These are phyloP conservation scores for Mycena belliarum DNA, from an alignment of 768 basidiomycete species.

Conservation along the genomic window DNA sequence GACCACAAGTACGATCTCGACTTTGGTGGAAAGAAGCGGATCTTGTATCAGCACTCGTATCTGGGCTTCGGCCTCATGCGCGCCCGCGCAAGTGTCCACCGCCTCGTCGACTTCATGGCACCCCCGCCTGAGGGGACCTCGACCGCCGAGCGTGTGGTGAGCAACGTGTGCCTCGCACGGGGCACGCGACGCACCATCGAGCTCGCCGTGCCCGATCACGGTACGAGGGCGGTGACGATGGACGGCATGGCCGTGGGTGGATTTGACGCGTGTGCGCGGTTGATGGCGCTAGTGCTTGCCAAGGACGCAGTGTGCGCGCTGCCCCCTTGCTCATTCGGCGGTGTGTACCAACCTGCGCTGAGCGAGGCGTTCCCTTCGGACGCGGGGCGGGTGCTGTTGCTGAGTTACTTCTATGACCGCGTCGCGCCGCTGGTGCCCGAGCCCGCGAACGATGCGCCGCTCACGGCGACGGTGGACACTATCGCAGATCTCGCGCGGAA, in stretches of 20 bases:
- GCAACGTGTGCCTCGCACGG: slow-evolving; percentile 82
- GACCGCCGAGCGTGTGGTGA: slow-evolving; percentile 30
- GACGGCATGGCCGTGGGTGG: slow-evolving; percentile 76
- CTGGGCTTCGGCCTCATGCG: slow-evolving; percentile 95
- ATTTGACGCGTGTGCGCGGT: slow-evolving; percentile 82
- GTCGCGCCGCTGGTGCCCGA: slow-evolving; percentile 68
- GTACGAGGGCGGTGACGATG: slow-evolving; percentile 76
- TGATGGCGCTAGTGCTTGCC: slow-evolving; percentile 88
- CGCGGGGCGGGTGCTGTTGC: slow-evolving; percentile 79
- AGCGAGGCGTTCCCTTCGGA: slow-evolving; percentile 76
- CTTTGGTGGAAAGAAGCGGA: slow-evolving; percentile 70
- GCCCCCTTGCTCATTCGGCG: slow-evolving; percentile 96
- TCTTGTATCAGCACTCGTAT: slow-evolving; percentile 96
- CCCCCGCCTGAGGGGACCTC: too few species aligned
- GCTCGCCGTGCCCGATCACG: slow-evolving; percentile 50
- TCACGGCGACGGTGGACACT: slow-evolving; percentile 27
- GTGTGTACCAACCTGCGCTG: slow-evolving; percentile 94
- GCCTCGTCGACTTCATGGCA: slow-evolving; percentile 84
- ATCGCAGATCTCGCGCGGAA: slow-evolving; percentile 63
- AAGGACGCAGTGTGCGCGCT: slow-evolving; percentile 93
- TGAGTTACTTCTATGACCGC: slow-evolving; percentile 98
- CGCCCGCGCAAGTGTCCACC: slow-evolving; percentile 82
- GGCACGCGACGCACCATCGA: slow-evolving; percentile 65
- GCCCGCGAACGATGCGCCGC: neutral
- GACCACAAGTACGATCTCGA: slow-evolving; percentile 89